These are phyloP conservation scores for Colletotrichum shisoi DNA, from an alignment of 2,329 filamentous ascomycete species.

Conservation along the genomic window DNA sequence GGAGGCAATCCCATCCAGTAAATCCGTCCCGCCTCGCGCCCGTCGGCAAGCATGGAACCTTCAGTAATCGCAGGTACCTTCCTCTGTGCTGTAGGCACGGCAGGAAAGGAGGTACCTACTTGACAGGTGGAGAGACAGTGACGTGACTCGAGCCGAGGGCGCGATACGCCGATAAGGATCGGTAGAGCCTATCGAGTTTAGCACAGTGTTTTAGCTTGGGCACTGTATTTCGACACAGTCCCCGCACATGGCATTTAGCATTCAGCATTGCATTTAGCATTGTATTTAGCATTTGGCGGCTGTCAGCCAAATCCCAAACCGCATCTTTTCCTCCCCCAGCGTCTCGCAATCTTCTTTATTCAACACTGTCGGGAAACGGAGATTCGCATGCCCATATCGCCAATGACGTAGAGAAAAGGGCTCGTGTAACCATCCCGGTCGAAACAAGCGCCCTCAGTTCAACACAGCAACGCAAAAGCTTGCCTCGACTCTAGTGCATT, in stretches of 20 bases:
- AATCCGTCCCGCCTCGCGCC: not conserved
- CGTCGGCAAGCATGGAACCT: slow-evolving; percentile 1
- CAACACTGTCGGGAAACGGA: not conserved
- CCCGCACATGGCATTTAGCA: slow-evolving; percentile 22
- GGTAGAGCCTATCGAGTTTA: slow-evolving; percentile 24
- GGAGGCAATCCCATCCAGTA: not conserved
- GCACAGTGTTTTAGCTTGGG: not conserved
- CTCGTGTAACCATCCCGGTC: not conserved
- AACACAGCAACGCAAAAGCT: not conserved
- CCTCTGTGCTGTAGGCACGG: too few species aligned
- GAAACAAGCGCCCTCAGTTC: not conserved
- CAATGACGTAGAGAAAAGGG: not conserved
- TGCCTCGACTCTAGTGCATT: too few species aligned
- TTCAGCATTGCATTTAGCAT: too few species aligned
- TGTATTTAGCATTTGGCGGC: too few species aligned
- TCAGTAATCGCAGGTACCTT: too few species aligned
- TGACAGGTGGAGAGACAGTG: slow-evolving; percentile 3
- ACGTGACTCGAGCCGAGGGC: slow-evolving; percentile 36
- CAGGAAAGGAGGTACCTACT: not conserved
- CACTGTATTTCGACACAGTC: slow-evolving; percentile 18
- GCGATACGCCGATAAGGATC: slow-evolving; percentile 35
- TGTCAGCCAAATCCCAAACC: slow-evolving; percentile 2
- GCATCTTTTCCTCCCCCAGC: not conserved
- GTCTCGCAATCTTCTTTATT: not conserved
- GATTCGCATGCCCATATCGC: not conserved